Conservation (phyloP, 139 green algal species). For the Chlorella sp. region DNA sequence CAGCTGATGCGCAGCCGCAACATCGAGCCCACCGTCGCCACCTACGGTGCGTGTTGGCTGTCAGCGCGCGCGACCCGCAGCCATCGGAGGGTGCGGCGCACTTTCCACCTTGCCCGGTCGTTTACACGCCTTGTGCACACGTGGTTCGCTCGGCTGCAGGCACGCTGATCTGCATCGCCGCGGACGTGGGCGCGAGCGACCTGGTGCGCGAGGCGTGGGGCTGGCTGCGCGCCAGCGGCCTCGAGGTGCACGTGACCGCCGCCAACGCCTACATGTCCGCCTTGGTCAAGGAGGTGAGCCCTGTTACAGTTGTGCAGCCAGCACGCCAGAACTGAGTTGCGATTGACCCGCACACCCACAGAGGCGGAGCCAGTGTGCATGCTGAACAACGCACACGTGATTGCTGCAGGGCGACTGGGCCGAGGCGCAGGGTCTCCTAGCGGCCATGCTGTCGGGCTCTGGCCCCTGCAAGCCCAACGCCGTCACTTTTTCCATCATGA, state of each 20-base stretch:
- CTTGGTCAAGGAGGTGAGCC: constrained; percentile 52
- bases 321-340: neutral
- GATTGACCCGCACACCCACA: neutral
- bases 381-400: neutral
- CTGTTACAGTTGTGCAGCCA: too few relatives aligned
- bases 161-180: constrained; percentile 42
- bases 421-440: constrained; percentile 44
- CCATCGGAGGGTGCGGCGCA: neutral
- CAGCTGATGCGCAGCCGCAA: constrained; percentile 50
- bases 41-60: constrained; percentile 35
- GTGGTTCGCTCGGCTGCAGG: neutral
- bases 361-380: neutral
- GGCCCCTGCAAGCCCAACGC: constrained; percentile 45
- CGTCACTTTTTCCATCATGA: constrained; percentile 66
- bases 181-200: constrained; percentile 23
- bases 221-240: constrained; percentile 49
- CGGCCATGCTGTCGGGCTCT: constrained; percentile 25
- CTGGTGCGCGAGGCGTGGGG: constrained; percentile 48
- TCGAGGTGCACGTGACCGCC: constrained; percentile 56
- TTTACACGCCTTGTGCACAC: neutral
- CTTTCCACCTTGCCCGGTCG: neutral
- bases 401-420: constrained; percentile 45
- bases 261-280: constrained; percentile 63
- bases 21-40: constrained; percentile 58
- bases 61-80: constrained; percentile 7